Conservation (phyloP, 345 rosid species). For the Populus alba region DNA sequence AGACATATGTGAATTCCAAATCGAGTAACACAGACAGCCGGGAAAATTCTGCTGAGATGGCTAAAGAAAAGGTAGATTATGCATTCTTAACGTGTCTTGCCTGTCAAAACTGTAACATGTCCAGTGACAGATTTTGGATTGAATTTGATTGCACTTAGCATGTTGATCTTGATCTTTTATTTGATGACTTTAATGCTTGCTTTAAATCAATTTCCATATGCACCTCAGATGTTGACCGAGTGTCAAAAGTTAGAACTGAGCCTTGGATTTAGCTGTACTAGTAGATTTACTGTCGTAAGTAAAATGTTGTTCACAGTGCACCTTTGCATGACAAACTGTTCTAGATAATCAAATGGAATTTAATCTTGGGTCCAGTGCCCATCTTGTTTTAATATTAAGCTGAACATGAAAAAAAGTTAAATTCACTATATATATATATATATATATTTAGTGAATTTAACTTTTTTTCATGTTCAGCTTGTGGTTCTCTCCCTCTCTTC, state of each 20-base stretch:
- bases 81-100: background rate
- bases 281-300: background rate
- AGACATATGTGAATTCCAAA: constrained; percentile 49
- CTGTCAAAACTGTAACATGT: constrained; percentile 3
- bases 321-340: background rate
- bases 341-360: background rate
- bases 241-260: background rate
- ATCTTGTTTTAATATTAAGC: background rate
- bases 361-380: background rate
- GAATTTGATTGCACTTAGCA: background rate
- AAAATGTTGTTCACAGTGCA: background rate
- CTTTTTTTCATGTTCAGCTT: background rate
- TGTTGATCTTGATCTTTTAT: background rate
- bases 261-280: background rate
- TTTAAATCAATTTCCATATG: background rate
- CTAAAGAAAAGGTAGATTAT: constrained; percentile 78
- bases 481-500: background rate
- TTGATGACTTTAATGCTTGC: background rate
- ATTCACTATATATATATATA: too few species aligned
- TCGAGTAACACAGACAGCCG: constrained; percentile 35
- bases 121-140: constrained; percentile 1
- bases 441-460: background rate
- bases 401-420: too few species aligned
- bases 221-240: background rate
- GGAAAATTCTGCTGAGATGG: constrained; percentile 69